These are phyloP conservation scores for Moringa oleifera DNA, from an alignment of 345 rosid species.

Conservation along the genomic window DNA sequence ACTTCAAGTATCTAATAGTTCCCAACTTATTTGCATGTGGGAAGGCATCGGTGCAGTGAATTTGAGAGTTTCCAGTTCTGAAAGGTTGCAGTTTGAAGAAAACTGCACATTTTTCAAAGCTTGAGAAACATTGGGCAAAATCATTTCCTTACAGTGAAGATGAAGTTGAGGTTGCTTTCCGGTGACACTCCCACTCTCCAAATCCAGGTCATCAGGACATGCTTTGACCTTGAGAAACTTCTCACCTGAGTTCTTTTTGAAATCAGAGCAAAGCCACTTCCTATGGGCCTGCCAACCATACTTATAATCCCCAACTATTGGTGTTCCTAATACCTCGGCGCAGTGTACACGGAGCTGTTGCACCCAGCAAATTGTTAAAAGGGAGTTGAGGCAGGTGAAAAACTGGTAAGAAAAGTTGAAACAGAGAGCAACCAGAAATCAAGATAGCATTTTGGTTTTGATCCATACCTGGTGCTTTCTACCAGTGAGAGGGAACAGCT, in stretches of 20 bases:
- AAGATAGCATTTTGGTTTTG: constrained; percentile 1
- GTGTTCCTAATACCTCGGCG: constrained; percentile 87
- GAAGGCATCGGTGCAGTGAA: constrained; percentile 79
- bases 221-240: constrained; percentile 14
- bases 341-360: constrained; percentile 92
- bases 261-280: constrained; percentile 27
- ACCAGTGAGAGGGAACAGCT: constrained; percentile 83
- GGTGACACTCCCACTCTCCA: constrained; percentile 64
- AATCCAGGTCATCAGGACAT: constrained; percentile 60
- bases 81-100: constrained; percentile 42
- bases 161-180: constrained; percentile 72
- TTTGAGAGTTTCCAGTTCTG: constrained; percentile 39
- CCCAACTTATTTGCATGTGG: constrained; percentile 77
- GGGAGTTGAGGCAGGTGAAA: constrained; percentile 4
- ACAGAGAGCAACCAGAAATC: constrained; percentile 1
- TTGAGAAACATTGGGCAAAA: constrained; percentile 60
- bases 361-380: constrained; percentile 9
- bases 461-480: constrained; percentile 86
- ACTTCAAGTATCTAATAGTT: constrained; percentile 38
- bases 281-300: constrained; percentile 88
- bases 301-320: constrained; percentile 89
- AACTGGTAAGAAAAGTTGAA: not conserved
- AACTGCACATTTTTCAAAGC: constrained; percentile 35
- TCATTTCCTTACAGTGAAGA: constrained; percentile 81
- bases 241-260: constrained; percentile 12